Evolutionary conservation across 139 green algal species (phyloP).

Genomic region (Picochlorum costavermella): DNA sequence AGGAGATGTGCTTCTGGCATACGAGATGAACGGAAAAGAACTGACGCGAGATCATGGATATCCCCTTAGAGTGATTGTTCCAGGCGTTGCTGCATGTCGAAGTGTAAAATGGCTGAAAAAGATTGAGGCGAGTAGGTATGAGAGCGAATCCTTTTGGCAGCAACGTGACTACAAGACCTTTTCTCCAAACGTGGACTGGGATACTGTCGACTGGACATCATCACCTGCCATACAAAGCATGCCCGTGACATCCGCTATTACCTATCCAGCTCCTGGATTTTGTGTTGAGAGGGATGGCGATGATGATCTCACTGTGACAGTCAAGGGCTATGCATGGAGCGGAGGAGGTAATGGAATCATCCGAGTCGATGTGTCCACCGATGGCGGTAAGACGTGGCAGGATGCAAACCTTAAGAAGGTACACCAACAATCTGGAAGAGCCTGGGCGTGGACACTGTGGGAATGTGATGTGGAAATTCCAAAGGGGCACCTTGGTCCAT

Average conservation of each 20-base stretch:
- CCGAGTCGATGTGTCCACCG: constrained; percentile 71
- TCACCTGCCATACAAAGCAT: constrained; percentile 62
- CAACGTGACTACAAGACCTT: constrained; percentile 88
- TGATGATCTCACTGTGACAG: constrained; percentile 7
- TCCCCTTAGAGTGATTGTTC: constrained; percentile 68
- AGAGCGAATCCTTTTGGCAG: constrained; percentile 67
- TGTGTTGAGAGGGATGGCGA: constrained; percentile 24
- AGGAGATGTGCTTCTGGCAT: constrained; percentile 78
- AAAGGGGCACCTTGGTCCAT: constrained; percentile 5
- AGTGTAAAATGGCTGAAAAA: constrained; percentile 76
- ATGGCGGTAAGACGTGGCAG: constrained; percentile 68
- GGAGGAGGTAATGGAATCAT: constrained; percentile 69
- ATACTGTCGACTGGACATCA: constrained; percentile 71
- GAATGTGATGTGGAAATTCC: constrained; percentile 45
- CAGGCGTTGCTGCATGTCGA: constrained; percentile 61
- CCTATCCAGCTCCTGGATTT: constrained; percentile 36
- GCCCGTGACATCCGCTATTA: constrained; percentile 64
- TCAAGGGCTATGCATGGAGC: constrained; percentile 69
- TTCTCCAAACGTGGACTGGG: constrained; percentile 61
- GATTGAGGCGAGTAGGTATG: constrained; percentile 43
- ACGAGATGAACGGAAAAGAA: constrained; percentile 85
- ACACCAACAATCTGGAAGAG: constrained; percentile 13
- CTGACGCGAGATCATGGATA: constrained; percentile 67
- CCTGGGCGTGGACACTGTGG: constrained; percentile 75
- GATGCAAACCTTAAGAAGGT: constrained; percentile 26